Percentiles rank a stretch among this genome's conserved stretches.
phyloP scores from a whole-genome alignment of 2,329 filamentous ascomycete genomes.

The Stagonosporopsis tanaceti region DNA sequence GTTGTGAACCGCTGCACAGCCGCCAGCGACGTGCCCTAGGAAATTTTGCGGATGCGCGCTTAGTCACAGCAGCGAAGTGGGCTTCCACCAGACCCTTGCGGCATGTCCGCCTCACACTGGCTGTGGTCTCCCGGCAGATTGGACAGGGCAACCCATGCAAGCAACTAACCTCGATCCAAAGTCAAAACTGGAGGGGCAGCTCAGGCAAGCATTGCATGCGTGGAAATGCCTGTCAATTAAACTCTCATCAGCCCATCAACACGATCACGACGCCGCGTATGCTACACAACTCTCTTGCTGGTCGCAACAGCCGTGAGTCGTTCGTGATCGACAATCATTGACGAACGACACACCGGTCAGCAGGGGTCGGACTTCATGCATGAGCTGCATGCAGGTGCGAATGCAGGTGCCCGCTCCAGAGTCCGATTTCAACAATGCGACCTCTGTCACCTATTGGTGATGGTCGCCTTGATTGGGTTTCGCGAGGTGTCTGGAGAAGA shows the following conservation, averaged over 20 bases:
- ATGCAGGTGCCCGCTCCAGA: constrained; percentile 12
- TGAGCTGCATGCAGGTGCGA: constrained; percentile 12
- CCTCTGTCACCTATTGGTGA: constrained; percentile 12
- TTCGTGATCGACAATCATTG: neutral
- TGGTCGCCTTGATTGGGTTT: constrained; percentile 18
- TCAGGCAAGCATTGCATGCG: neutral
- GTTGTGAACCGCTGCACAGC: neutral
- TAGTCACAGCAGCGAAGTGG: constrained; percentile 31
- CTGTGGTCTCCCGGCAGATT: constrained; percentile 7
- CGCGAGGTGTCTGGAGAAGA: constrained; percentile 1
- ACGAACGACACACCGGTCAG: constrained; percentile 8
- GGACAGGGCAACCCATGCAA: constrained; percentile 16
- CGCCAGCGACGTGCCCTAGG: constrained; percentile 6
- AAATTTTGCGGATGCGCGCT: constrained; percentile 33
- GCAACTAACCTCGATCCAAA: neutral
- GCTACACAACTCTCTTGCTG: neutral
- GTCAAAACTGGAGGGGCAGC: constrained; percentile 18
- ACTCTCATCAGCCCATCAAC: constrained; percentile 6
- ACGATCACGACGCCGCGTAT: neutral
- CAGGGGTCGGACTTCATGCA: constrained; percentile 10
- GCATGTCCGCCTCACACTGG: constrained; percentile 4
- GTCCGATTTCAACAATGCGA: constrained; percentile 10
- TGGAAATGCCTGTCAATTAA: constrained; percentile 1
- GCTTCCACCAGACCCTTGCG: constrained; percentile 5
- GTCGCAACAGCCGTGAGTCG: neutral